Conservation (phyloP, 2,329 filamentous ascomycete genomes). For the Tolypocladium nubicola region DNA sequence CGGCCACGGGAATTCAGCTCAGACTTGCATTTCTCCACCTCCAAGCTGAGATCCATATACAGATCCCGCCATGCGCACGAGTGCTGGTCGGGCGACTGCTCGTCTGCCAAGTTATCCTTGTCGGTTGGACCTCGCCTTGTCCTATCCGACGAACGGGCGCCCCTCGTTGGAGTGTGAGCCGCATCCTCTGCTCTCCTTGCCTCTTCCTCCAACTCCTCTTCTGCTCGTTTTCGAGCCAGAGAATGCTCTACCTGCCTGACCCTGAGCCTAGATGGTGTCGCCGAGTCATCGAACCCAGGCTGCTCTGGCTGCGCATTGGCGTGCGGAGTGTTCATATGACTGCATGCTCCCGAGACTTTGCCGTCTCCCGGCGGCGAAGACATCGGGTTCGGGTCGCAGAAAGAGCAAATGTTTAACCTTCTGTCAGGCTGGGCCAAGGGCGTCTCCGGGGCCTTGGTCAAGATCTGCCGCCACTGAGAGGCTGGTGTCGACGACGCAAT, state of each 20-base stretch:
- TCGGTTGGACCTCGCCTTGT: not conserved
- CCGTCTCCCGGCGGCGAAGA: not conserved
- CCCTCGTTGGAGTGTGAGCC: not conserved
- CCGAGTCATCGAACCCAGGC: not conserved
- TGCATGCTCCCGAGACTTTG: not conserved
- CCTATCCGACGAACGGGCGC: not conserved
- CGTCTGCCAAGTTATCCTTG: not conserved
- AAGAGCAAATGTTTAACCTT: constrained; percentile 2
- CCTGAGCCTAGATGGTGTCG: constrained; percentile 10
- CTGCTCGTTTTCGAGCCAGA: constrained; percentile 11
- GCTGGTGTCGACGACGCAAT: constrained; percentile 1
- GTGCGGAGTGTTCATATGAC: not conserved
- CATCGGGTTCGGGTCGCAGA: constrained; percentile 4
- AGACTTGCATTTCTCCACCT: constrained; percentile 29
- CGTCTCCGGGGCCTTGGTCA: not conserved
- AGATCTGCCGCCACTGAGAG: constrained; percentile 5
- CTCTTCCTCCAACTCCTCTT: constrained; percentile 8
- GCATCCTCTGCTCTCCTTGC: not conserved
- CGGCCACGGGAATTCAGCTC: constrained; percentile 18
- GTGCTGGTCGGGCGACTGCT: constrained; percentile 12
- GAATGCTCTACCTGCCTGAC: constrained; percentile 17
- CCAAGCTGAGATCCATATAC: constrained; percentile 28
- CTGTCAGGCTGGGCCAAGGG: not conserved
- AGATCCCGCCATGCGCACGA: constrained; percentile 30
- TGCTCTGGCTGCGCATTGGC: constrained; percentile 1